Percentiles rank a stretch among this genome's conserved stretches.
These are phyloP conservation scores for Yarrowia sp. DNA, from an alignment of 805 yeast species.

Conservation along the genomic window DNA sequence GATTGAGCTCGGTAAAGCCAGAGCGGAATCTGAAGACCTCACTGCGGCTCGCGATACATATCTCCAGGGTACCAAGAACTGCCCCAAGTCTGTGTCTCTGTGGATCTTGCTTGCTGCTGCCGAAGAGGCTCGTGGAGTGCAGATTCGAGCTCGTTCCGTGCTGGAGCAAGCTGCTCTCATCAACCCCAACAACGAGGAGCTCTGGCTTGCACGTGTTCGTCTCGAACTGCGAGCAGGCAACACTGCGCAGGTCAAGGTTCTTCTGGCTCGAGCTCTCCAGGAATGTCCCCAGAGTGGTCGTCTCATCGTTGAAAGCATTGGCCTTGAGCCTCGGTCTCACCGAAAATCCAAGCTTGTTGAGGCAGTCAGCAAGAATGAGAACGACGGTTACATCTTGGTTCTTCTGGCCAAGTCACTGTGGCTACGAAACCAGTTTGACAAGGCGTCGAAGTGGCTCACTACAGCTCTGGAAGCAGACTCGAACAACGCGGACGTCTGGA, in stretches of 20 bases:
- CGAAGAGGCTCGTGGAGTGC: constrained; percentile 47
- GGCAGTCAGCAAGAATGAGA: constrained; percentile 66
- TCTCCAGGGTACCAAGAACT: constrained; percentile 48
- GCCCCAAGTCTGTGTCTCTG: constrained; percentile 47
- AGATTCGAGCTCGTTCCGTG: constrained; percentile 64
- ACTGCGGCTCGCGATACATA: constrained; percentile 49
- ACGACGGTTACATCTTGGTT: constrained; percentile 55
- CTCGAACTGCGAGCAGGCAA: constrained; percentile 57
- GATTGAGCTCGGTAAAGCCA: background rate
- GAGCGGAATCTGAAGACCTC: background rate
- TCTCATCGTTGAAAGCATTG: constrained; percentile 66
- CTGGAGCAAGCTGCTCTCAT: constrained; percentile 63
- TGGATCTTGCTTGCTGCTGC: constrained; percentile 56
- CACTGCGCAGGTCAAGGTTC: constrained; percentile 49
- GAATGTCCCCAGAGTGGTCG: constrained; percentile 55
- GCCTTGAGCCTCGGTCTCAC: constrained; percentile 44
- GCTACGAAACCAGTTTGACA: constrained; percentile 48
- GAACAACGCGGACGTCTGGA: constrained; percentile 75
- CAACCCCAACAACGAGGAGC: constrained; percentile 48
- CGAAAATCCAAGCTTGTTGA: constrained; percentile 61
- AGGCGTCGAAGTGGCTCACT: constrained; percentile 72
- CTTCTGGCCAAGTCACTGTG: constrained; percentile 68
- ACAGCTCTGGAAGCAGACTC: constrained; percentile 57
- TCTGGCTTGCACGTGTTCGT: constrained; percentile 58
- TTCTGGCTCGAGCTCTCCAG: constrained; percentile 59